Evolutionary conservation across 805 yeast genomes (phyloP).

Genomic region (Tanozyma kutaoensis): DNA sequence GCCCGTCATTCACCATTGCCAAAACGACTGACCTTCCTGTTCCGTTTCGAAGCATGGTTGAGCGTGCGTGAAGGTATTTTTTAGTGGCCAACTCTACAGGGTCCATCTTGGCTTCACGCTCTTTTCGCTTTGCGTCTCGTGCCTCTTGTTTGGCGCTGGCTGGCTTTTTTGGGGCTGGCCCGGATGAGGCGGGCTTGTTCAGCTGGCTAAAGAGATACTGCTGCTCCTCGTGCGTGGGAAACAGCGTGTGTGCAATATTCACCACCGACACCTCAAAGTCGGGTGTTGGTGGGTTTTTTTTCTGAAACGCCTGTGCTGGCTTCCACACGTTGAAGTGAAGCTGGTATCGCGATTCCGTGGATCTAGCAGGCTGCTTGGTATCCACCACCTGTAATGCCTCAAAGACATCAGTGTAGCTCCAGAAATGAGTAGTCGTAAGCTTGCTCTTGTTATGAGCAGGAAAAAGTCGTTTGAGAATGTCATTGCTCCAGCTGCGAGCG

Average conservation of each 20-base stretch:
- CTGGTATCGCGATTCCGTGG: slow-evolving; percentile 9
- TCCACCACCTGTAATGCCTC: slow-evolving; percentile 7
- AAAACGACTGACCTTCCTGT: slow-evolving; percentile 32
- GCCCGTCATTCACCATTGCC: no score
- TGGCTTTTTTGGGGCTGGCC: slow-evolving; percentile 3
- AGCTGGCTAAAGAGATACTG: slow-evolving; percentile 12
- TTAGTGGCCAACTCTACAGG: slow-evolving; percentile 5
- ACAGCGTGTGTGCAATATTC: slow-evolving; percentile 25
- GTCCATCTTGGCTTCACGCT: slow-evolving; percentile 14
- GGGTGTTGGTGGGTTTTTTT: slow-evolving; percentile 55
- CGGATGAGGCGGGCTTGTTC: neutral
- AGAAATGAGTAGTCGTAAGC: no score
- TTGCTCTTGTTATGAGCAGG: no score
- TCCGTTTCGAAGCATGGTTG: slow-evolving; percentile 39
- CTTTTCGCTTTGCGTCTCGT: slow-evolving; percentile 10
- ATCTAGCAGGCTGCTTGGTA: slow-evolving; percentile 11
- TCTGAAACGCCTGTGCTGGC: slow-evolving; percentile 60
- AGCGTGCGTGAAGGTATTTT: slow-evolving; percentile 13
- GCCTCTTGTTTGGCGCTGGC: slow-evolving; percentile 11
- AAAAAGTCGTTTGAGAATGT: no score
- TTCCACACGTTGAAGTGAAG: slow-evolving; percentile 70
- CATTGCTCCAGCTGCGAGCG: no score
- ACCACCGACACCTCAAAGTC: slow-evolving; percentile 61
- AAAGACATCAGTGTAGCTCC: no score
- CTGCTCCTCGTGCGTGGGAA: slow-evolving; percentile 36